Evolutionary conservation across 2,329 filamentous ascomycete genomes (phyloP).

Genomic region (Neonectria neomacrospora): DNA sequence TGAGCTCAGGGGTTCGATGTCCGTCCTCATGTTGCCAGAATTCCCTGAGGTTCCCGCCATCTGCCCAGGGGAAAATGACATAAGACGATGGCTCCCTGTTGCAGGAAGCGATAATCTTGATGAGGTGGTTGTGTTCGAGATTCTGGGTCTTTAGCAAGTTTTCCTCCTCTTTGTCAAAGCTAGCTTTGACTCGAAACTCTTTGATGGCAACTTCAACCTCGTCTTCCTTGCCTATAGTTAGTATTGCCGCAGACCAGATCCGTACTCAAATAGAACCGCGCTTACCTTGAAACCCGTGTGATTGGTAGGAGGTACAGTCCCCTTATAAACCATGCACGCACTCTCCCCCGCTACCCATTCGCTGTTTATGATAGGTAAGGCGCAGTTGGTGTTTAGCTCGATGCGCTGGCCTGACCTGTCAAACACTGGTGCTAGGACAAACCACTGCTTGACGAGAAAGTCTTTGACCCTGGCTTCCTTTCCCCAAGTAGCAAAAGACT

Average conservation of each 20-base stretch:
- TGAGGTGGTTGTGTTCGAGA: slow-evolving; percentile 26
- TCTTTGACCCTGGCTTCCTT: slow-evolving; percentile 3
- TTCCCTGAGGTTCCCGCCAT: slow-evolving; percentile 28
- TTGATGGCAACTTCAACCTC: slow-evolving; percentile 26
- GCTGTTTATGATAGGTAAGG: slow-evolving; percentile 14
- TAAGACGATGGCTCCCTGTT: slow-evolving; percentile 17
- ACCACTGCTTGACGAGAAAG: slow-evolving; percentile 31
- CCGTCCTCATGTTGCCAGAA: slow-evolving; percentile 18
- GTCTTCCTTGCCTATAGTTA: background rate
- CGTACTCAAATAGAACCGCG: background rate
- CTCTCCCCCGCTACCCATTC: background rate
- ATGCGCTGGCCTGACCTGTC: slow-evolving; percentile 2
- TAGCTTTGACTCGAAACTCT: background rate
- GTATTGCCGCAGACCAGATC: background rate
- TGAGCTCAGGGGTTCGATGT: background rate
- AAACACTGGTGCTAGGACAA: slow-evolving; percentile 30
- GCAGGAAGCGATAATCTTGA: slow-evolving; percentile 24
- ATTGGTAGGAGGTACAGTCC: slow-evolving; percentile 17
- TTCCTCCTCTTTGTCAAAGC: slow-evolving; percentile 19
- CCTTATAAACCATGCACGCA: slow-evolving; percentile 17
- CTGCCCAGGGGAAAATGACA: slow-evolving; percentile 35
- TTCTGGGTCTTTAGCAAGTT: slow-evolving; percentile 16
- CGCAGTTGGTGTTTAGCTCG: background rate
- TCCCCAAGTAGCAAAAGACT: slow-evolving; percentile 10
- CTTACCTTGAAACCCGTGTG: slow-evolving; percentile 15